Base-by-base conservation (phyloP, 768 basidiomycete genomes). In the Mrakia frigida region DNA sequence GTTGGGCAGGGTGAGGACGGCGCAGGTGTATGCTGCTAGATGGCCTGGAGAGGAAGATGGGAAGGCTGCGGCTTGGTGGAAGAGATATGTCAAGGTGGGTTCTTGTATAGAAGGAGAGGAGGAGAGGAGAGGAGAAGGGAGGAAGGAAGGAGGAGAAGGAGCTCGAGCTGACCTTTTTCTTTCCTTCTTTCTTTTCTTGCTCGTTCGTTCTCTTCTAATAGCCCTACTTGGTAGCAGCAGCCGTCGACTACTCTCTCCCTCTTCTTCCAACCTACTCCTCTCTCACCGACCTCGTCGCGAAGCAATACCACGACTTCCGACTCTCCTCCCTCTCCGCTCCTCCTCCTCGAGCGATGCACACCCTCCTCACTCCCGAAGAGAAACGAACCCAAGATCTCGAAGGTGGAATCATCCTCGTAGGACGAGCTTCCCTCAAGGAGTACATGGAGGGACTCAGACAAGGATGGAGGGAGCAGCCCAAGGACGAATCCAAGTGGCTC, bases 31-130 rank as follows among this genome's bases (percentile, higher is more conserved):
- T 80, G 93, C 91, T 46, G 88, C 89, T 37, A 92, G 92, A 83
- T 97, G 94, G 89, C 95, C 95, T 0, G 94, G 92, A 37, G 97
- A 99, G 83, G 93, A 95, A 80, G 94, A 98, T 82, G 89, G 90
- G 78, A 90, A 94, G 82, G 77, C 73, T 88, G 91, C 76, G 87
- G 89, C 75, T 85, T 92, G 82, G 90, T 87, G 84, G 86, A 91
- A 92, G 83, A 93, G 92, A 86, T 98, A 97, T 84, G 89, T 98
- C 86, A 96, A 97, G 91, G 97, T 97, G 73, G 74, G 84, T 81
- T 43, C 23, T 3, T 10, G 10, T 39, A 37, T 7, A 3, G 33
- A 31, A 5, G 60, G 60, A 35, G 16, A 33, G 31, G 28, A 21
- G 35, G 60, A 35, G 1, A 28, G n/a, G 11, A 31, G 60, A 18